Evolutionary conservation across 2,329 filamentous ascomycete genomes (phyloP).

Genomic region (Aureobasidium vineae): DNA sequence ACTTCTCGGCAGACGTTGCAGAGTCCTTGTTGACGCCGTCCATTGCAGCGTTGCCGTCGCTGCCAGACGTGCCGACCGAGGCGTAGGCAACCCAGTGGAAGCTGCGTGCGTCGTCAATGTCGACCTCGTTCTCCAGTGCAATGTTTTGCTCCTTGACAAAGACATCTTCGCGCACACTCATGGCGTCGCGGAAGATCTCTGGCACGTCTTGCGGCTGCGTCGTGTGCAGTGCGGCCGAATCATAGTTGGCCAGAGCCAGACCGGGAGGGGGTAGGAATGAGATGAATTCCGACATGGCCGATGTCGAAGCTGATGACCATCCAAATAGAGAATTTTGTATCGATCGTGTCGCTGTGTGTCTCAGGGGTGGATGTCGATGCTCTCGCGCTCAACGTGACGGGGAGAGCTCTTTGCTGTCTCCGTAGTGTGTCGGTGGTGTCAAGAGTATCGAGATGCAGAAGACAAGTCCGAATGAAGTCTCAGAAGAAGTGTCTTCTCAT

Average conservation of each 20-base stretch:
- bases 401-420: not conserved
- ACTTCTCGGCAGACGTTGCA: slow-evolving; percentile 39
- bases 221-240: slow-evolving; percentile 33
- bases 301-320: not conserved
- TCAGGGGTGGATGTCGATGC: not conserved
- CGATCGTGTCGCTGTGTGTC: not conserved
- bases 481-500: slow-evolving; percentile 4
- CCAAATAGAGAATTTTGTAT: not conserved
- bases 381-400: not conserved
- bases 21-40: slow-evolving; percentile 38
- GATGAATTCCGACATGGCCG: slow-evolving; percentile 41
- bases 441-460: not conserved
- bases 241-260: slow-evolving; percentile 39
- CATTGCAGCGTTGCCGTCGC: slow-evolving; percentile 43
- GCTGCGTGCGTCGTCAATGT: slow-evolving; percentile 72
- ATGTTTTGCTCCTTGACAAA: slow-evolving; percentile 59
- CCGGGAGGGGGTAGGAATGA: slow-evolving; percentile 41
- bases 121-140: slow-evolving; percentile 67
- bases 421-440: not conserved
- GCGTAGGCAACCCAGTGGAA: slow-evolving; percentile 90
- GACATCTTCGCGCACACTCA: slow-evolving; percentile 57
- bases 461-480: not conserved
- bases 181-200: slow-evolving; percentile 53
- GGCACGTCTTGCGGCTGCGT: slow-evolving; percentile 43
- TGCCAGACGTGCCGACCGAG: slow-evolving; percentile 51